Evolutionary conservation across 2,329 filamentous ascomycete species (phyloP), one percentile per base, ranked within the genome.

Genomic region (Aspergillus viridinutans): DNA sequence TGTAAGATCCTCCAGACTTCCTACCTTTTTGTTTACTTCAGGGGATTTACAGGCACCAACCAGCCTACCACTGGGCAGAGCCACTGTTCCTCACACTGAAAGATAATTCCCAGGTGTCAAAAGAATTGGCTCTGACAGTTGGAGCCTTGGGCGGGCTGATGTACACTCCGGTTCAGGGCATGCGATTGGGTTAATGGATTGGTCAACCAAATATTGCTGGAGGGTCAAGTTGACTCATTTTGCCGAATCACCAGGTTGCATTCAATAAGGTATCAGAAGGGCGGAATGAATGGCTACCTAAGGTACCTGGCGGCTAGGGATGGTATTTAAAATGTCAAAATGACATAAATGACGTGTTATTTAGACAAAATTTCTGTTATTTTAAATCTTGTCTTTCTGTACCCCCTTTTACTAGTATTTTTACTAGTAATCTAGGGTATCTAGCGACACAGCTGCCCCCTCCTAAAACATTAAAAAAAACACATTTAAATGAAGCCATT

Each of bases 111-210:
- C 53, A 65, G 40, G 64, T 61, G 58, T 52, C 53, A 52, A 56
- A 61, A 63, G 59, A 60, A 65, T 55, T 64, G 67, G 66, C 58
- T 60, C 62, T 64, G 62, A 59, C 63, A 65, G 62, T 54, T 61
- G 53, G 57, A 66, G 60, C 63, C 64, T 63, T 62, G 65, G 64
- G 55, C 62, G 64, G 63, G 61, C 68, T 69, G 68, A 68, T 71
- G 65, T 65, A 68, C 61, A 56, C 63, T 56, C 61, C 64, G 57
- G 50, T 62, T 61, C 61, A 59, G 60, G 68, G 56, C 55, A 59
- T 59, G 52, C 49, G 20, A 57, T 53, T 59, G 55, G 51, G 53
- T 43, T 35, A 49, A 55, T 17, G 54, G 55, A 71, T 70, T 69
- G 67, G 68, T 12, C 48, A 58, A 58, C 64, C 58, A 49, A 32